Evolutionary conservation across 306 rosid species (phyloP), one percentile per base, ranked within the genome.

Genomic region (Citrullus mucosospermus): DNA sequence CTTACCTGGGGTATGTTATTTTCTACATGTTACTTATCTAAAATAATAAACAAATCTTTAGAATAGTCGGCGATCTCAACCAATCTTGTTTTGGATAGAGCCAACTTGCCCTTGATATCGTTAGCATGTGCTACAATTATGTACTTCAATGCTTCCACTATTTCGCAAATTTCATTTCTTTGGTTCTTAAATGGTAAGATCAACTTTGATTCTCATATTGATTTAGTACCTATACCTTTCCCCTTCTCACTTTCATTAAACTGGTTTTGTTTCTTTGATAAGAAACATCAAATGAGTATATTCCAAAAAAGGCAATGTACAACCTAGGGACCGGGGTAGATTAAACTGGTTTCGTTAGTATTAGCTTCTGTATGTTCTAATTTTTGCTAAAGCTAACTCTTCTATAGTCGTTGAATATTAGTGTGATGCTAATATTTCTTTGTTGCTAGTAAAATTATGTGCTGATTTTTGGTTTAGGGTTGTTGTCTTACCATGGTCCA

Each of bases 1-100:
- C 86, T 82, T 92, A 77, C 92, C 97, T 36, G 99, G 97, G 97
- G 99, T 95, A 51, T 48, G 96, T 88, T 81, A 82, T n/a, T 77
- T 72, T 80, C 79, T 82, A 63, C 79, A 88, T 60, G 65, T 79
- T 51, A 41, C 38, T 14, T 41, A 5, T 39, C 22, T 67, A 67
- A 38, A 67, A 18, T 67, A 9, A 14, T 9, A 39, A 67, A n/a
- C 32, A 67, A 39, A 11, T 17, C 53, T 67, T 18, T 67, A 67
- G 53, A 39, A 62, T n/a, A 9, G 72, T 36, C 16, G 11, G 34
- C 7, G 8, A 59, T 59, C 66, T 15, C 17, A 3, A 66, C 16
- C 73, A 67, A 9, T 67, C 73, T 39, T 67, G 51, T 67, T 66
- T 38, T 38, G 15, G 48, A 66, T 66, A 36, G 72, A 66, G 50